Conservation (phyloP, 129 eudicot species). For the Dittrichia graveolens region DNA sequence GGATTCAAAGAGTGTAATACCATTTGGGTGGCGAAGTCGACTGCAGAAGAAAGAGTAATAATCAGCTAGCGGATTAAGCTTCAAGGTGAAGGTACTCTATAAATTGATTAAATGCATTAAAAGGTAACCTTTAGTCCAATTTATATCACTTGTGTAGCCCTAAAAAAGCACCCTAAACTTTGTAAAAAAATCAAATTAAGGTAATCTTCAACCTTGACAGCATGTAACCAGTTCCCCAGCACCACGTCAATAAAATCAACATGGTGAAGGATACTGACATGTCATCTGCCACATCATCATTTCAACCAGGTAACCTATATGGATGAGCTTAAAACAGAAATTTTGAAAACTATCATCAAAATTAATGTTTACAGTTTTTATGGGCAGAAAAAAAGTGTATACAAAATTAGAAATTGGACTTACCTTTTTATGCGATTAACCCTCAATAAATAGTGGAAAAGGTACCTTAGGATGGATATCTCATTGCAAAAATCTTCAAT, state of each 20-base stretch:
- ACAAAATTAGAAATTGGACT: background rate
- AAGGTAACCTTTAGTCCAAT: background rate
- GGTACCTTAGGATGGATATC: slow-evolving; percentile 81
- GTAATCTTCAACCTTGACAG: background rate
- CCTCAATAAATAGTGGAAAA: background rate
- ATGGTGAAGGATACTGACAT: background rate
- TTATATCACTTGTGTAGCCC: background rate
- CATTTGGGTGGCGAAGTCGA: slow-evolving; percentile 96
- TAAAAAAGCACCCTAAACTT: background rate
- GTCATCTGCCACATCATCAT: background rate
- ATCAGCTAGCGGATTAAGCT: slow-evolving; percentile 16
- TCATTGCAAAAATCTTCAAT: slow-evolving; percentile 92
- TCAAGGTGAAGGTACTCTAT: background rate
- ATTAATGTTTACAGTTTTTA: background rate
- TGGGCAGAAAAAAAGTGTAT: no score
- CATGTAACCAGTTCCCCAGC: background rate
- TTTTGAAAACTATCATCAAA: background rate
- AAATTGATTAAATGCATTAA: background rate
- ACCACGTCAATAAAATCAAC: background rate
- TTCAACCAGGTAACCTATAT: background rate
- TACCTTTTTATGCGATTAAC: background rate
- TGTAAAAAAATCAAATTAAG: background rate
- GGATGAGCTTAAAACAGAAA: background rate
- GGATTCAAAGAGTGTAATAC: slow-evolving; percentile 46
- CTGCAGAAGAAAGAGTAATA: slow-evolving; percentile 43